Percentiles rank a stretch among this genome's conserved stretches.
Conservation (phyloP, 1,284 basidiomycete genomes). For the Papiliotrema nemorosa region DNA sequence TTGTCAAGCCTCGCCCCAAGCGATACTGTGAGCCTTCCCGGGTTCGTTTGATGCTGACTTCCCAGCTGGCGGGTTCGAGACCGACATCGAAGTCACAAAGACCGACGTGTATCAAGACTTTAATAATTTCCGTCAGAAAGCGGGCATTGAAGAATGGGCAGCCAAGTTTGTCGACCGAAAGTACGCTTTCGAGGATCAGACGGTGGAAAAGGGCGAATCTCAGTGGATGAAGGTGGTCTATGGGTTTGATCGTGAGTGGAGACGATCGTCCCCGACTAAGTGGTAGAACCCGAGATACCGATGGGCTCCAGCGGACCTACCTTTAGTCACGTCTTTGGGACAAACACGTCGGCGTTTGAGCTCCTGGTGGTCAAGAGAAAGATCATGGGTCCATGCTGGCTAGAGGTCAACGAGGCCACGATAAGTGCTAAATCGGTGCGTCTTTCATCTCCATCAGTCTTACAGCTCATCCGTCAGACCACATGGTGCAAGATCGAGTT, state of each 20-base stretch:
- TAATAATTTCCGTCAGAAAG: slow-evolving; percentile 68
- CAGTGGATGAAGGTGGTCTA: slow-evolving; percentile 93
- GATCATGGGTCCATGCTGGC: slow-evolving; percentile 99
- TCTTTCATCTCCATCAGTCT: slow-evolving; percentile 9
- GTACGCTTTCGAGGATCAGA: slow-evolving; percentile 87
- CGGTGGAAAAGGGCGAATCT: slow-evolving; percentile 73
- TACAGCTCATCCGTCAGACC: slow-evolving; percentile 54
- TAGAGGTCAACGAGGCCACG: slow-evolving; percentile 72
- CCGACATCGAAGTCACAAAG: slow-evolving; percentile 66
- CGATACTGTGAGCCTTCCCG: slow-evolving; percentile 55
- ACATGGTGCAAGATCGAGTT: slow-evolving; percentile 96
- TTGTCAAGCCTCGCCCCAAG: slow-evolving; percentile 74
- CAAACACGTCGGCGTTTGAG: slow-evolving; percentile 89
- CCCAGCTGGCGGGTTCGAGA: slow-evolving; percentile 60
- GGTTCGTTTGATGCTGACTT: slow-evolving; percentile 9
- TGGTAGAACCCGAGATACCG: slow-evolving; percentile 62
- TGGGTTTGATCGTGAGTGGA: slow-evolving; percentile 65
- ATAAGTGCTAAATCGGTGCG: slow-evolving; percentile 72
- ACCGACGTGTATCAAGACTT: slow-evolving; percentile 81
- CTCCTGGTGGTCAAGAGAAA: slow-evolving; percentile 91
- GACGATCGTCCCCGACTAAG: slow-evolving; percentile 1
- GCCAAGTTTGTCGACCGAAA: slow-evolving; percentile 82
- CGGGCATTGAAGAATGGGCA: slow-evolving; percentile 69
- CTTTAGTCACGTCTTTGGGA: slow-evolving; percentile 86
- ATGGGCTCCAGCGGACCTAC: slow-evolving; percentile 72